These are phyloP conservation scores for Citropsis articulata DNA, from an alignment of 345 rosid species.

Conservation along the genomic window DNA sequence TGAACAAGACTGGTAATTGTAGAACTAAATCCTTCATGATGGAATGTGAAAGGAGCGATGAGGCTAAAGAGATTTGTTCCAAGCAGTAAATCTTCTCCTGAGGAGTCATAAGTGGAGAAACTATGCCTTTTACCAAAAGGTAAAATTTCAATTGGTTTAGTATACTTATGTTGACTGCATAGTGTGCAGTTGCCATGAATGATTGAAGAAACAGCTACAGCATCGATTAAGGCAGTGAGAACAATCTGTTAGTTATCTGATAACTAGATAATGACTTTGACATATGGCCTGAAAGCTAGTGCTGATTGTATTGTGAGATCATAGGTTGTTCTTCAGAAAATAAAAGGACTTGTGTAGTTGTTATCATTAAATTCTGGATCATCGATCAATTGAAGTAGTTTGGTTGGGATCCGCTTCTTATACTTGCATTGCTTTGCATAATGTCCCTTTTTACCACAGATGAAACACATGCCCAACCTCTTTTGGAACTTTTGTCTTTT, in stretches of 20 bases:
- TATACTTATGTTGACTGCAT: background rate
- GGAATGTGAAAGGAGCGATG: too few species aligned
- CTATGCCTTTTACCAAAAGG: background rate
- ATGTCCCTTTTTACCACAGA: background rate
- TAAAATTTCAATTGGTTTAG: background rate
- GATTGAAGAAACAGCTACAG: background rate
- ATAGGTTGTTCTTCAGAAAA: too few species aligned
- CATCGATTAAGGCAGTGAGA: background rate
- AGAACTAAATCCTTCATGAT: too few species aligned
- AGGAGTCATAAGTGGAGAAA: too few species aligned
- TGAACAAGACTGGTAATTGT: too few species aligned
- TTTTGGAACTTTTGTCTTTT: background rate
- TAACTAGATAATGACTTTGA: background rate
- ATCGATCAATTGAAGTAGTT: background rate
- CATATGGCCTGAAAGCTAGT: background rate
- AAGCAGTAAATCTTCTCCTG: too few species aligned
- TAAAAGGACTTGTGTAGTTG: too few species aligned
- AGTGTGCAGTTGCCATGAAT: background rate
- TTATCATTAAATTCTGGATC: background rate
- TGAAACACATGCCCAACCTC: background rate
- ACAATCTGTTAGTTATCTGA: background rate
- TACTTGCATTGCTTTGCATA: background rate
- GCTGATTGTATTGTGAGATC: too few species aligned
- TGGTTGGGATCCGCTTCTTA: background rate
- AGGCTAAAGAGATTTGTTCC: accelerated